Evolutionary conservation across 1,139 yeast species (phyloP).

Genomic region (Taiozyma onychis): DNA sequence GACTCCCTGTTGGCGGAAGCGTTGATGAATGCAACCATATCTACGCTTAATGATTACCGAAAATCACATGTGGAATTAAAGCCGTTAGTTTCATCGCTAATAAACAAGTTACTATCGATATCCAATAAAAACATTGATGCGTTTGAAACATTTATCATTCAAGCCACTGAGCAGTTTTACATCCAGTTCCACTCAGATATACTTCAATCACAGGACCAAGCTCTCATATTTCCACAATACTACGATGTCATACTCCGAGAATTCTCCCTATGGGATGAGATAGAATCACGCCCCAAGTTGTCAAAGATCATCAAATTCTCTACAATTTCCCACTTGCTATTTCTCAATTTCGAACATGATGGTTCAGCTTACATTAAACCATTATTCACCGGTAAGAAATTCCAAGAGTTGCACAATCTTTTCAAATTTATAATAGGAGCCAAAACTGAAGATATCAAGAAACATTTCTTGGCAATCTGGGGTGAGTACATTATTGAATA

Average conservation of each 20-base stretch:
- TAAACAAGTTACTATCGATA: not conserved
- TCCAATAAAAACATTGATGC: not conserved
- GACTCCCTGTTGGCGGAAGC: not conserved
- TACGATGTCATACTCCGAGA: conserved; percentile 8
- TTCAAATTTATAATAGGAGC: conserved; percentile 8
- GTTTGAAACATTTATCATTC: not conserved
- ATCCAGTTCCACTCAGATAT: conserved; percentile 6
- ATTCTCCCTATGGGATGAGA: conserved; percentile 10
- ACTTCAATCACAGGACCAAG: not conserved
- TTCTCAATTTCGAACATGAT: conserved; percentile 7
- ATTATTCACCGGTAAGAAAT: conserved; percentile 8
- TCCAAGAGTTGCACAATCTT: conserved; percentile 3
- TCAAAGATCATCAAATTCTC: conserved; percentile 1
- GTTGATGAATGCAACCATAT: not conserved
- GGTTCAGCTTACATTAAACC: conserved; percentile 5
- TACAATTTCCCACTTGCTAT: conserved; percentile 6
- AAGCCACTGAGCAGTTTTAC: conserved; percentile 2
- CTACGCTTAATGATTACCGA: not conserved
- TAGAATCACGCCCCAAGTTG: not conserved
- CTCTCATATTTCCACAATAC: conserved; percentile 5
- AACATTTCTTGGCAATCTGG: conserved; percentile 10
- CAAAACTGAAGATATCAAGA: not conserved
- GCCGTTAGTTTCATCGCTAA: not conserved
- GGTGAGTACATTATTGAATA: conserved; percentile 9
- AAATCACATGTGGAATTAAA: not conserved